Conservation (phyloP, 73 alveolate species). For the Paramecium bursaria region DNA sequence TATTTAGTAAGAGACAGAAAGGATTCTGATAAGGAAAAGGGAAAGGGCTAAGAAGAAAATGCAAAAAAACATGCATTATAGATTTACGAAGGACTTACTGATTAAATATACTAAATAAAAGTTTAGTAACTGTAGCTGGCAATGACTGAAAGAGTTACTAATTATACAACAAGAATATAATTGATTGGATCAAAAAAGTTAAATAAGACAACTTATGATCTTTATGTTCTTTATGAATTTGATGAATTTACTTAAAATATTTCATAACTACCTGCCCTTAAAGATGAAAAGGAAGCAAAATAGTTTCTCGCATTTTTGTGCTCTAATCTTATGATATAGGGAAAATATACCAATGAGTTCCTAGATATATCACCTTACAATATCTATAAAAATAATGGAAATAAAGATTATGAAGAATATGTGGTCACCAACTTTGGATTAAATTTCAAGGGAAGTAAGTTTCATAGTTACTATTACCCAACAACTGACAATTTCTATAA, state of each 20-base stretch:
- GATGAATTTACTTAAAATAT: background rate
- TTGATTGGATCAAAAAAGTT: background rate
- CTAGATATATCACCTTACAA: constrained; percentile 45
- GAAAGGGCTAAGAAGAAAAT: background rate
- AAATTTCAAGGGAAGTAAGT: constrained; percentile 13
- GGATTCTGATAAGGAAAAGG: background rate
- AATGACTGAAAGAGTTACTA: background rate
- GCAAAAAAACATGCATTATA: background rate
- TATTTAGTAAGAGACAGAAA: constrained; percentile 1
- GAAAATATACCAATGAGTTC: constrained; percentile 36
- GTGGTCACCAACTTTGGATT: constrained; percentile 30
- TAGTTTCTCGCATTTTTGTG: background rate
- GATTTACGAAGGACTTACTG: background rate
- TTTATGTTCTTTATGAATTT: constrained; percentile 26
- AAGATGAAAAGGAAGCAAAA: background rate
- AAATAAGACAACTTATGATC: background rate
- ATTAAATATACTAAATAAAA: background rate
- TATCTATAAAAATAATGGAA: background rate
- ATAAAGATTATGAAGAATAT: background rate
- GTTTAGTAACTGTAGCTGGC: constrained; percentile 9
- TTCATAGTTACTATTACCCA: constrained; percentile 13
- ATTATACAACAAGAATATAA: constrained; percentile 33
- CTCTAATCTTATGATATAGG: background rate
- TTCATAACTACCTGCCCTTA: background rate
- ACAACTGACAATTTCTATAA: background rate